Percentiles rank a stretch among this genome's conserved stretches.
These are phyloP conservation scores for Mortierella sp. DNA, from an alignment of 371 early-diverging fungal species.

Conservation along the genomic window DNA sequence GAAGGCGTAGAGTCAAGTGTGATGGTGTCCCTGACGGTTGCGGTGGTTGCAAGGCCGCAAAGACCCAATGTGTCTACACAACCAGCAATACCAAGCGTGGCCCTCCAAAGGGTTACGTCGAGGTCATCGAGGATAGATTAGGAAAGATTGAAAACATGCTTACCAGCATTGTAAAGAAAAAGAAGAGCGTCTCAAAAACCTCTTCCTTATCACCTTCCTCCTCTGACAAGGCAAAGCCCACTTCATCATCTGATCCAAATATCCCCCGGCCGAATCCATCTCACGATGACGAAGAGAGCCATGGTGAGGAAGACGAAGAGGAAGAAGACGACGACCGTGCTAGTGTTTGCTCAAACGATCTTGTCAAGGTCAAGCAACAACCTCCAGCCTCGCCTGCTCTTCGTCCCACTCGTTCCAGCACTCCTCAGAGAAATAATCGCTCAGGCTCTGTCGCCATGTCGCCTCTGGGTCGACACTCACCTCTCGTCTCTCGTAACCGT, in stretches of 20 bases:
- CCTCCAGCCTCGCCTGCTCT: constrained; percentile 48
- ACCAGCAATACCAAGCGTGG: constrained; percentile 68
- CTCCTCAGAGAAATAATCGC: constrained; percentile 25
- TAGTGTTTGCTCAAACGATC: constrained; percentile 34
- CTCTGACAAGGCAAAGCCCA: too few relatives aligned
- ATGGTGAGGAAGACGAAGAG: constrained; percentile 15
- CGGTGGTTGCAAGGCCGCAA: constrained; percentile 62
- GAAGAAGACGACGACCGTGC: constrained; percentile 34
- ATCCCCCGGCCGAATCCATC: too few relatives aligned
- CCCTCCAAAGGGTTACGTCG: constrained; percentile 81
- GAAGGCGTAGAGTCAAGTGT: constrained; percentile 67
- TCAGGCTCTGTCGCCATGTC: constrained; percentile 27
- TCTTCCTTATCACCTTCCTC: too few relatives aligned
- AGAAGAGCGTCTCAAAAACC: constrained; percentile 5
- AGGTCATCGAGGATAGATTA: constrained; percentile 77
- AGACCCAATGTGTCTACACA: constrained; percentile 61
- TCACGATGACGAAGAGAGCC: constrained; percentile 14
- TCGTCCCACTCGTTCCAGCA: constrained; percentile 26
- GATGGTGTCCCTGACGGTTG: constrained; percentile 62
- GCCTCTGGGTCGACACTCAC: constrained; percentile 35
- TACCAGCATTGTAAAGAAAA: constrained; percentile 61
- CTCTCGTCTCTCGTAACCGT: constrained; percentile 52
- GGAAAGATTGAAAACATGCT: constrained; percentile 77
- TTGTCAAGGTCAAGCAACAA: constrained; percentile 49
- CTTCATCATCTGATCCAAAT: too few relatives aligned